A percentile compares a stretch with the other conserved stretches of the same genome.
phyloP scores from a whole-genome alignment of 2,329 filamentous ascomycete genomes.

The Claviceps purpurea region DNA sequence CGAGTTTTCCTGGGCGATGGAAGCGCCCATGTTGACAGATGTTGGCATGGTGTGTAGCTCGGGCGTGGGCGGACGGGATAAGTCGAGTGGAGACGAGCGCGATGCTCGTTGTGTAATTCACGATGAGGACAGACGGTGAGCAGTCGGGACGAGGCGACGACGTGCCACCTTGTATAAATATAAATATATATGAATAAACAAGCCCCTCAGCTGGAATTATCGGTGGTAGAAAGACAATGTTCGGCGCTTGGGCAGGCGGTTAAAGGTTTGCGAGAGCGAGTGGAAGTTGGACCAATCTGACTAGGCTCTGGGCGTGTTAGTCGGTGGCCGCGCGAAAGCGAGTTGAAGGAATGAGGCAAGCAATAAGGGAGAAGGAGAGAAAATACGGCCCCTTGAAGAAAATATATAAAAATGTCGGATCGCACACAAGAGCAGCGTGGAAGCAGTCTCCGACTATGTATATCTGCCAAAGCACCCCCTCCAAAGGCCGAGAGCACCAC shows the following conservation, averaged over 20 bases:
- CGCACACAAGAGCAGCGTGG: not conserved
- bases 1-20: not conserved
- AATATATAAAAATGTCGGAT: not conserved
- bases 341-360: not conserved
- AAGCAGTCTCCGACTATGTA: not conserved
- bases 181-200: not conserved
- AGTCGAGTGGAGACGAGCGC: no score
- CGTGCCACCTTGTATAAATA: no score
- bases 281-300: not conserved
- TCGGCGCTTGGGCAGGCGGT: not conserved
- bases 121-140: not conserved
- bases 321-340: not conserved
- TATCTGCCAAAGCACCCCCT: not conserved
- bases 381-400: not conserved
- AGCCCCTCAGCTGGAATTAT: not conserved
- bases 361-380: not conserved
- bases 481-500: not conserved
- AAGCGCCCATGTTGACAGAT: conserved; percentile 3
- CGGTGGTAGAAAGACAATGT: not conserved
- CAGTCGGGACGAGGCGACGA: no score
- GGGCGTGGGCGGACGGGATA: not conserved
- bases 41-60: conserved; percentile 1
- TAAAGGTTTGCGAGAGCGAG: not conserved
- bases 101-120: not conserved
- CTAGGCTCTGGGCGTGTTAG: not conserved